These are phyloP conservation scores for Lentinula novae-zelandiae DNA, from an alignment of 1,284 basidiomycete species.

Conservation along the genomic window DNA sequence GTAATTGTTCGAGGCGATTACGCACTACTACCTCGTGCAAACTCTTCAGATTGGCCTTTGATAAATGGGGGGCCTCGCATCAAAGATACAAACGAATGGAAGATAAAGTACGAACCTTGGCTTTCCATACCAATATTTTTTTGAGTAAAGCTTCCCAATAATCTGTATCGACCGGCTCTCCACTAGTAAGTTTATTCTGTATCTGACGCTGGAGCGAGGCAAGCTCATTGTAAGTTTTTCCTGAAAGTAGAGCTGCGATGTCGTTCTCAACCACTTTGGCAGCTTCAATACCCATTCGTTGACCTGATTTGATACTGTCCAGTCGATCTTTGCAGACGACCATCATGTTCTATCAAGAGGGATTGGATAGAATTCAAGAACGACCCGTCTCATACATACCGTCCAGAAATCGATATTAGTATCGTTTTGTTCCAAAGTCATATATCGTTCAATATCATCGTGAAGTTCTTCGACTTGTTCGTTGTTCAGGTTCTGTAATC, in stretches of 20 bases:
- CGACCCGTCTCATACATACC: constrained; percentile 42
- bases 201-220: constrained; percentile 82
- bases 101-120: constrained; percentile 63
- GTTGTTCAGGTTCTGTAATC: constrained; percentile 72
- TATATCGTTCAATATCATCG: constrained; percentile 91
- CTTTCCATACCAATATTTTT: constrained; percentile 95
- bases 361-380: neutral
- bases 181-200: constrained; percentile 83
- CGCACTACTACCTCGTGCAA: constrained; percentile 95
- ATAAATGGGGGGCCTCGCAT: neutral
- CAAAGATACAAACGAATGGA: neutral
- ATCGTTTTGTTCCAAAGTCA: constrained; percentile 82
- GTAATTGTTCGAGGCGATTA: constrained; percentile 92
- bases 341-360: constrained; percentile 78
- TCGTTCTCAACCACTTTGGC: constrained; percentile 80
- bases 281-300: constrained; percentile 57
- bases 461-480: constrained; percentile 92
- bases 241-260: constrained; percentile 68
- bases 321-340: constrained; percentile 92
- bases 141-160: constrained; percentile 96
- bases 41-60: constrained; percentile 82
- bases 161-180: constrained; percentile 94
- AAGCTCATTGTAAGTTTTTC: constrained; percentile 84
- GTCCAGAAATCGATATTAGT: constrained; percentile 97
- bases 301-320: constrained; percentile 66